phyloP scores from a whole-genome alignment of 345 rosid species.

The Populus ilicifolia region DNA sequence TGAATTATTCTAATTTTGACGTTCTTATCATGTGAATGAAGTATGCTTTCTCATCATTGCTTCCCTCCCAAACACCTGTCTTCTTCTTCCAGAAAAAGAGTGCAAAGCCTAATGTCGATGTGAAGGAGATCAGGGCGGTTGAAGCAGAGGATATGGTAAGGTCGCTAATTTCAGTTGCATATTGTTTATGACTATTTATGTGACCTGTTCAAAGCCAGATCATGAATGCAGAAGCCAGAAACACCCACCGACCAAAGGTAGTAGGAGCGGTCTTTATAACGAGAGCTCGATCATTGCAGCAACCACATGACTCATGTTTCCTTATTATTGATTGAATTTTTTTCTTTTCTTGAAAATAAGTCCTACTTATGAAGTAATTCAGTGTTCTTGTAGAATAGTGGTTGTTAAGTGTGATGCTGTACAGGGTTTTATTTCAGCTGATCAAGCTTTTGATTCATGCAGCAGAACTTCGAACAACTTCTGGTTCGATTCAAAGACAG shows the following conservation, averaged over 20 bases:
- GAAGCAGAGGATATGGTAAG: neutral
- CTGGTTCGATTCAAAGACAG: neutral
- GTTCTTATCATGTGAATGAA: neutral
- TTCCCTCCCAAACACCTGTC: no score
- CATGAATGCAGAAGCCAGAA: neutral
- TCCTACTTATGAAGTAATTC: neutral
- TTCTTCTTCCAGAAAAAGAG: neutral
- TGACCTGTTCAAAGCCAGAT: neutral
- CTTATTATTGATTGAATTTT: neutral
- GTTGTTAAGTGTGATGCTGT: neutral
- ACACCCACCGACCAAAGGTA: neutral
- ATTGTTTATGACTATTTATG: neutral
- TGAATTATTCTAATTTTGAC: neutral
- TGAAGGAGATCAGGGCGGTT: neutral
- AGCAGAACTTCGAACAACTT: neutral
- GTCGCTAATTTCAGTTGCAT: neutral
- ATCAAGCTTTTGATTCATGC: slow-evolving; percentile 4
- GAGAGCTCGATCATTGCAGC: neutral
- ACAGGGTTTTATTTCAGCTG: neutral
- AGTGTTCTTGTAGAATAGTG: neutral
- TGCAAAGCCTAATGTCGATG: neutral
- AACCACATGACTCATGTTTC: neutral
- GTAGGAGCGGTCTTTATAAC: neutral
- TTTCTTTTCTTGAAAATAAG: neutral
- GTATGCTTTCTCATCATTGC: neutral